phyloP scores from a whole-genome alignment of 73 alveolate genomes.

The Paraurostyla sp. region DNA sequence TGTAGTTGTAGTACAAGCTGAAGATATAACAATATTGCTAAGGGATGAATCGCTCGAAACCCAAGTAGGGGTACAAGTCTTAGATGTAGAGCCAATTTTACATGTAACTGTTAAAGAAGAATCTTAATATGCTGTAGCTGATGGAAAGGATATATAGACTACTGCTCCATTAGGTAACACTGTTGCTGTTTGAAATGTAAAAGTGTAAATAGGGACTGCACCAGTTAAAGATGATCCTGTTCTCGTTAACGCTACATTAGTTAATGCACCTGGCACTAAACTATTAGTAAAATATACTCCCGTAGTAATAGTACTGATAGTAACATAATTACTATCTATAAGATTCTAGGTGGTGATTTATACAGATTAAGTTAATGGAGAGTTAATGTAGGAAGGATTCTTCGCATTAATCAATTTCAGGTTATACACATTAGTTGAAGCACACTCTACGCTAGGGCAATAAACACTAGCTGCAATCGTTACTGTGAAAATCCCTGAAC shows the following conservation, averaged over 20 bases:
- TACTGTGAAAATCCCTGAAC: constrained; percentile 6
- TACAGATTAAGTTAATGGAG: constrained; percentile 36
- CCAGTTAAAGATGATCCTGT: constrained; percentile 56
- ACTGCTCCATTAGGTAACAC: constrained; percentile 13
- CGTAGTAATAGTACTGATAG: neutral
- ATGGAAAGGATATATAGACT: constrained; percentile 7
- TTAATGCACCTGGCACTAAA: constrained; percentile 52
- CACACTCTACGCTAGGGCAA: constrained; percentile 42
- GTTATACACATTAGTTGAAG: neutral
- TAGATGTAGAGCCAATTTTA: neutral
- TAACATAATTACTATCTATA: neutral
- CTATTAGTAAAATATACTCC: constrained; percentile 15
- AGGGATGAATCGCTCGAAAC: neutral
- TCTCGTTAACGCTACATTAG: neutral
- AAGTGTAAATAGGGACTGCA: constrained; percentile 48
- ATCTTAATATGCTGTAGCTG: constrained; percentile 2
- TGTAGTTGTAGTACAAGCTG: neutral
- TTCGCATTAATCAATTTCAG: constrained; percentile 30
- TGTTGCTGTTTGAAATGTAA: constrained; percentile 38
- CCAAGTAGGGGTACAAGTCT: constrained; percentile 38
- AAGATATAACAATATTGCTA: neutral
- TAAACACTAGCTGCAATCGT: constrained; percentile 30
- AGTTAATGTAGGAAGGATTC: constrained; percentile 52
- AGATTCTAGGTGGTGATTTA: constrained; percentile 4
- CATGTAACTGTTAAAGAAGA: constrained; percentile 8